Evolutionary conservation across 805 yeast species (phyloP).

Genomic region (Ogataea parapolymorpha): DNA sequence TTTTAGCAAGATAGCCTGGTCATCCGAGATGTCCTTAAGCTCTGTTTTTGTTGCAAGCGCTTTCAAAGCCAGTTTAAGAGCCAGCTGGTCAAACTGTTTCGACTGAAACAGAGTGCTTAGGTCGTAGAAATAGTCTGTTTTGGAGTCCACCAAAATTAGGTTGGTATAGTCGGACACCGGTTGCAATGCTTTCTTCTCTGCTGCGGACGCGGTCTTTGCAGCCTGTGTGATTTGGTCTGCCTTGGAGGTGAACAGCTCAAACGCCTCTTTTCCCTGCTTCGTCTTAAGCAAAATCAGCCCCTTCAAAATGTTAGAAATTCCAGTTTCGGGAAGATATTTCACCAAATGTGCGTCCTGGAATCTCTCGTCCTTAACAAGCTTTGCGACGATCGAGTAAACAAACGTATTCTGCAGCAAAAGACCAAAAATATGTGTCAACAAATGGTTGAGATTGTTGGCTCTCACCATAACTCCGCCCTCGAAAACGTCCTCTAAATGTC

Average conservation of each 20-base stretch:
- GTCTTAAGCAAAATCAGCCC: constrained; percentile 29
- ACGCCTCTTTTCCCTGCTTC: constrained; percentile 26
- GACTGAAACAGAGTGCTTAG: constrained; percentile 37
- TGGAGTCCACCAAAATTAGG: constrained; percentile 30
- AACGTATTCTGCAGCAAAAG: constrained; percentile 20
- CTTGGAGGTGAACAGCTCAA: constrained; percentile 28
- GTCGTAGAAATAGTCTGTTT: constrained; percentile 37
- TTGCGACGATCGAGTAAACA: constrained; percentile 22
- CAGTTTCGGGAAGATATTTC: constrained; percentile 22
- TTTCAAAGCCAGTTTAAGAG: constrained; percentile 34
- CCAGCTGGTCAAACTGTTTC: constrained; percentile 28
- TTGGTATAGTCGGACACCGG: constrained; percentile 18
- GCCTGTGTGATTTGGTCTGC: constrained; percentile 29
- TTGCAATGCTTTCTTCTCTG: constrained; percentile 21
- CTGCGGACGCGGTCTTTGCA: constrained; percentile 13
- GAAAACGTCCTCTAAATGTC: constrained; percentile 15
- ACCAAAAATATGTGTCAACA: constrained; percentile 17
- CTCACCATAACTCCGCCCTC: constrained; percentile 27
- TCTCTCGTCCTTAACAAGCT: constrained; percentile 14
- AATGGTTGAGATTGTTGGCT: constrained; percentile 23
- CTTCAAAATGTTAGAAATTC: constrained; percentile 24
- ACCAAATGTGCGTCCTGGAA: constrained; percentile 15
- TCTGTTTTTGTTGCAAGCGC: constrained; percentile 22
- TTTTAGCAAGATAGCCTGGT: constrained; percentile 21
- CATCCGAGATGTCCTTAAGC: constrained; percentile 19